phyloP scores from a whole-genome alignment of 495 filamentous ascomycete genomes.

The Cercophora samala region DNA sequence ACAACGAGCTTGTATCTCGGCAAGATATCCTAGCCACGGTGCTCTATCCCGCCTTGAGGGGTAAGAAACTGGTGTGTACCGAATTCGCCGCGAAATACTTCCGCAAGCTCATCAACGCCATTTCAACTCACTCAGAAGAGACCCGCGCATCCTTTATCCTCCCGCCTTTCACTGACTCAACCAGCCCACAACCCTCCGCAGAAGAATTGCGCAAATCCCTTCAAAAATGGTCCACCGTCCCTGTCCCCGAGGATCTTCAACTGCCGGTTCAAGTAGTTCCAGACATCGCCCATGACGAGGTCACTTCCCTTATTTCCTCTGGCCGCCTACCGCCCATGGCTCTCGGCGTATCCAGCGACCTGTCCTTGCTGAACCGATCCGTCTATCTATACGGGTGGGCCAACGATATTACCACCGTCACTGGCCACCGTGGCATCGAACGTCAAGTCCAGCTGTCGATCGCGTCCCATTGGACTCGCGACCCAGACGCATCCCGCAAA shows the following conservation, averaged over 20 bases:
- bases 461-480: slow-evolving; percentile 27
- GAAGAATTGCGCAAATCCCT: slow-evolving; percentile 19
- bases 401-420: slow-evolving; percentile 27
- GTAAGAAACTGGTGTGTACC: slow-evolving; percentile 39
- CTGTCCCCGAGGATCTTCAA: slow-evolving; percentile 26
- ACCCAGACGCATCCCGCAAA: not conserved
- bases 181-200: not conserved
- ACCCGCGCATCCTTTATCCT: slow-evolving; percentile 33
- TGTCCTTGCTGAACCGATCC: slow-evolving; percentile 32
- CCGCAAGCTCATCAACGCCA: slow-evolving; percentile 37
- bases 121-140: slow-evolving; percentile 41
- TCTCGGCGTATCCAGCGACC: slow-evolving; percentile 22
- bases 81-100: slow-evolving; percentile 37
- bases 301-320: slow-evolving; percentile 17
- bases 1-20: slow-evolving; percentile 29
- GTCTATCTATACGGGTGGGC: slow-evolving; percentile 36
- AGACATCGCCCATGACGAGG: slow-evolving; percentile 23
- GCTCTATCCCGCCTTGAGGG: slow-evolving; percentile 37
- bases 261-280: slow-evolving; percentile 32
- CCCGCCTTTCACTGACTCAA: slow-evolving; percentile 4
- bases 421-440: slow-evolving; percentile 33
- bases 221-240: slow-evolving; percentile 28
- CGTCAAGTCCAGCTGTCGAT: slow-evolving; percentile 30
- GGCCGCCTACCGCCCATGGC: slow-evolving; percentile 32
- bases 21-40: slow-evolving; percentile 35